Percentiles rank a stretch among this genome's conserved stretches.
Conservation (phyloP, 176 grass and related monocot genomes). For the Stipa capillata region DNA sequence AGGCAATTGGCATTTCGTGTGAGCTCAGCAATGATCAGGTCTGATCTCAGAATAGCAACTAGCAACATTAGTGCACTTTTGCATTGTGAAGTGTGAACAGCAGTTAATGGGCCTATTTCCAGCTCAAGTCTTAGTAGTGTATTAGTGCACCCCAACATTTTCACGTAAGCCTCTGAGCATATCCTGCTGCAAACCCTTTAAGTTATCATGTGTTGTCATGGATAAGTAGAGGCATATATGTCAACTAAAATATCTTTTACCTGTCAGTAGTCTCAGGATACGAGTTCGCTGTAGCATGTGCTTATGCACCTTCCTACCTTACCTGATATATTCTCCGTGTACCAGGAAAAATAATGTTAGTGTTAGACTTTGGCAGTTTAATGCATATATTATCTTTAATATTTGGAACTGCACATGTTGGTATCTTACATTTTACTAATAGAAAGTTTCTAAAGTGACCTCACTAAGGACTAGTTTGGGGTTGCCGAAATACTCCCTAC, state of each 20-base stretch:
- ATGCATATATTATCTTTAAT: slow-evolving; percentile 2
- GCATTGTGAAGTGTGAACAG: too few relatives aligned
- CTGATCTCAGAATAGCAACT: slow-evolving; percentile 35
- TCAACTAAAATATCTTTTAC: neutral
- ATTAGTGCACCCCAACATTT: neutral
- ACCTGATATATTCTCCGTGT: neutral
- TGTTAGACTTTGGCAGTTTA: neutral
- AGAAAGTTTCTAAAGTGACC: neutral
- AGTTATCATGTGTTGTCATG: neutral
- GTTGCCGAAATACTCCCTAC: too few relatives aligned
- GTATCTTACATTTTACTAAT: neutral
- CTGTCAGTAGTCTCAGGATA: slow-evolving; percentile 1
- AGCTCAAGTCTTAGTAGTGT: neutral
- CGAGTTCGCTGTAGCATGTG: slow-evolving; percentile 1
- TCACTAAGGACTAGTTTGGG: neutral
- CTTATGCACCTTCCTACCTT: neutral
- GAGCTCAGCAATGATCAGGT: slow-evolving; percentile 8
- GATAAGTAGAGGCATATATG: neutral
- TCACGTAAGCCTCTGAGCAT: neutral
- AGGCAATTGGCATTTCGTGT: slow-evolving; percentile 26
- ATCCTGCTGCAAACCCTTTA: neutral
- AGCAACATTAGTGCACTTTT: slow-evolving; percentile 15
- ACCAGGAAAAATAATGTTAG: neutral
- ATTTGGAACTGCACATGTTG: neutral
- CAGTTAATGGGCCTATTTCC: neutral